Base-by-base conservation (phyloP, 2,329 filamentous ascomycete genomes). In the Aciculosporium take region DNA sequence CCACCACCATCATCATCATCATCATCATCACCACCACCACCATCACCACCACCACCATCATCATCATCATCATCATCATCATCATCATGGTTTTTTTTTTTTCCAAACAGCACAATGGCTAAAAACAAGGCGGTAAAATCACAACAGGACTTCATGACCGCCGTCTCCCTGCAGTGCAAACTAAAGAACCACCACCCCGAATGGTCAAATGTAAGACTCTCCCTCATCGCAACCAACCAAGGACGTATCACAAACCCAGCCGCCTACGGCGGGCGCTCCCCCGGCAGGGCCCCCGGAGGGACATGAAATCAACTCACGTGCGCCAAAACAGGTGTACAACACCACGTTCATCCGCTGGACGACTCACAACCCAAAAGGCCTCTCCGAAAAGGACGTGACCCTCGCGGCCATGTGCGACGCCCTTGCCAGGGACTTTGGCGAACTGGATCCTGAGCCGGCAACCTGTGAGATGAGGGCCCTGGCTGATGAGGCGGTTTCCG, bases 281-380 rank as follows among this genome's bases (percentile, higher is more conserved):
- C n/a, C n/a, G n/a, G n/a, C n/a, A n/a, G n/a, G n/a, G n/a, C n/a
- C n/a, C n/a, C n/a, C n/a, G n/a, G n/a, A n/a, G n/a, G n/a, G n/a
- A n/a, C n/a, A n/a, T n/a, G n/a, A n/a, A n/a, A n/a, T n/a, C n/a
- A n/a, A n/a, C n/a, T n/a, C n/a, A n/a, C n/a, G n/a, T n/a, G n/a
- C n/a, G n/a, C n/a, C n/a, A n/a, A n/a, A n/a, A n/a, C 37, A 81
- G 77, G 71, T 82, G 7, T 85, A 80, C 60, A 84, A 82, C 55
- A 79, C 72, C 5, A 74, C 75, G 0, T 76, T 76, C 50, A 74
- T 86, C 46, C 72, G 78, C 37, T 85, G 81, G 81, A 84, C 79
- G 7, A 85, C 81, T 1, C 81, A 85, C 55, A 70, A 62, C 44
- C 80, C 79, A 0, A 61, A 64, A 7, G 81, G 81, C 1, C 61